Evolutionary conservation across 176 grass and related monocot species (phyloP), one percentile per base, ranked within the genome.

Genomic region (Chloris gayana): DNA sequence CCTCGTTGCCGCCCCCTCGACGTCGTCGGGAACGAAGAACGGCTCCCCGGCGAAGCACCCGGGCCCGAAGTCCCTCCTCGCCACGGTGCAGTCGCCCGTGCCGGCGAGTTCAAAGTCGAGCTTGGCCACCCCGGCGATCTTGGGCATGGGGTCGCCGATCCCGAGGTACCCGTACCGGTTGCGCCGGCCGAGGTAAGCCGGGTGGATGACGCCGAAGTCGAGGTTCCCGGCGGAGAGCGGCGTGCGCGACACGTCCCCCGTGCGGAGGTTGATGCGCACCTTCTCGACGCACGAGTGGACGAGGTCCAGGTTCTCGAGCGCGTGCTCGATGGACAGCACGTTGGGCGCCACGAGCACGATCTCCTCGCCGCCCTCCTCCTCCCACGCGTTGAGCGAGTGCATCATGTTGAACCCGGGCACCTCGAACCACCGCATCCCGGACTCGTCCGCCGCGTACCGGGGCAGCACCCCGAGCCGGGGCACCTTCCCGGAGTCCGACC

Each of bases 341-440:
- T 97, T 97, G 30, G 95, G 91, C 39, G 87, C 92, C 83, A 97
- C 83, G 19, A 97, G 74, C 60, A 97, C 92, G 2, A 97, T 53
- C 70, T 87, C 53, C 37, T 87, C 74, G 69, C 86, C 87, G 18
- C 37, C 85, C 44, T 57, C 87, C 51, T 97, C 91, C 73, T 97
- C 94, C 91, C 94, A 97, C 56, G 94, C 89, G 81, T 97, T 97
- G 73, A 90, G 42, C 46, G 89, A 80, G 85, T 97, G 94, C 53
- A 97, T 87, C 41, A 88, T 86, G 89, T 97, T 97, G 83, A 97
- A 87, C 0, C 91, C 89, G 0, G 94, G 91, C 39, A 94, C 87
- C 79, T 97, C 87, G 77, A 94, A 92, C 94, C 91, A 97, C 39
- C 87, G 87, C 80, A 97, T 97, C 91, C 87, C 91, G 4, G 91